A percentile compares a stretch with the other conserved stretches of the same genome.
phyloP scores from a whole-genome alignment of 2,329 filamentous ascomycete genomes.

The Hyphodiscus sp. region DNA sequence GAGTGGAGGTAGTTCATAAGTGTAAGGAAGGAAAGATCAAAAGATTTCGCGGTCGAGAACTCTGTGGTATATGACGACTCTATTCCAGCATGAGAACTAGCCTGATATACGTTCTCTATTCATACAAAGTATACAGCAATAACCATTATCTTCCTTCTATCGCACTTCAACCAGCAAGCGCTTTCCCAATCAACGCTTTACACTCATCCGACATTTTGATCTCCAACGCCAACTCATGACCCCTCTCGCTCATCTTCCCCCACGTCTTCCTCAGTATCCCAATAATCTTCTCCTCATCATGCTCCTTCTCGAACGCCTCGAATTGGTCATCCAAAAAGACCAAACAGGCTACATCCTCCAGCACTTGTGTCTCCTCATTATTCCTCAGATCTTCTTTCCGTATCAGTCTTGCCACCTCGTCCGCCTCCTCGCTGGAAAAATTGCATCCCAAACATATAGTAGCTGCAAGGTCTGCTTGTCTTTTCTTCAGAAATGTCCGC shows the following conservation, averaged over 20 bases:
- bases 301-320: slow-evolving; percentile 65
- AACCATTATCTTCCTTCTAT: too few relatives aligned
- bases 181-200: slow-evolving; percentile 55
- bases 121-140: too few relatives aligned
- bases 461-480: slow-evolving; percentile 57
- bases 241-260: slow-evolving; percentile 64
- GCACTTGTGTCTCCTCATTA: slow-evolving; percentile 61
- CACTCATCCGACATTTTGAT: slow-evolving; percentile 60
- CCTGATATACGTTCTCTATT: too few relatives aligned
- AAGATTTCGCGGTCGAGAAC: too few relatives aligned
- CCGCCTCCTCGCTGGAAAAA: slow-evolving; percentile 43
- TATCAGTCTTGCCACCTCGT: slow-evolving; percentile 63
- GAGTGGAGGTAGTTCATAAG: too few relatives aligned
- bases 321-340: slow-evolving; percentile 87
- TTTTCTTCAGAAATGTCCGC: slow-evolving; percentile 66
- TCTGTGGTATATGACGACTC: too few relatives aligned
- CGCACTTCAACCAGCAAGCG: slow-evolving; percentile 38
- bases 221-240: slow-evolving; percentile 56
- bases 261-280: slow-evolving; percentile 67
- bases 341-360: slow-evolving; percentile 82
- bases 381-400: slow-evolving; percentile 67
- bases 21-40: too few relatives aligned
- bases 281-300: slow-evolving; percentile 73
- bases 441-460: slow-evolving; percentile 42
- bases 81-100: too few relatives aligned